phyloP scores from a whole-genome alignment of 768 basidiomycete genomes.

The Mycena galopus region DNA sequence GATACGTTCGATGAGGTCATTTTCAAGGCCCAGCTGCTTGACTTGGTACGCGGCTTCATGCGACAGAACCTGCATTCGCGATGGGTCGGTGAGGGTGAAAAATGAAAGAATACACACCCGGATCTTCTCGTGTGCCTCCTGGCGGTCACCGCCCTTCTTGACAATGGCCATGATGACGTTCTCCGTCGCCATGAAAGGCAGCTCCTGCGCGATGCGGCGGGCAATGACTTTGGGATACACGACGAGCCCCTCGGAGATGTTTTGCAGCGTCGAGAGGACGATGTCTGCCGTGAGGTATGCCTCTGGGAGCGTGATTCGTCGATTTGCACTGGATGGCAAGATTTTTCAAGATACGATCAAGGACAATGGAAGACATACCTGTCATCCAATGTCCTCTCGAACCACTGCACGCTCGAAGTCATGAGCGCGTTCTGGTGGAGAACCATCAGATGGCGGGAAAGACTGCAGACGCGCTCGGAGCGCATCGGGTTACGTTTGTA shows the following conservation, averaged over 20 bases:
- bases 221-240: constrained; percentile 98
- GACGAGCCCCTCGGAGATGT: constrained; percentile 98
- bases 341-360: not conserved
- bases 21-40: constrained; percentile 93
- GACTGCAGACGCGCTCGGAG: constrained; percentile 95
- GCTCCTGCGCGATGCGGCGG: constrained; percentile 91
- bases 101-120: constrained; percentile 56
- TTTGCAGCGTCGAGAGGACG: constrained; percentile 94
- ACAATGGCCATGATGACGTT: constrained; percentile 99
- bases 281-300: constrained; percentile 98
- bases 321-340: constrained; percentile 80
- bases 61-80: constrained; percentile 76
- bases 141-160: constrained; percentile 93
- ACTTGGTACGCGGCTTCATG: constrained; percentile 96
- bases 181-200: constrained; percentile 99
- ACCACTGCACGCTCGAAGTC: constrained; percentile 97
- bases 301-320: constrained; percentile 95
- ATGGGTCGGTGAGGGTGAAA: constrained; percentile 17
- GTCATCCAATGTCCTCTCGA: constrained; percentile 97
- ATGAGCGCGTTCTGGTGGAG: constrained; percentile 96
- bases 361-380: constrained; percentile 61
- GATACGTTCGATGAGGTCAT: constrained; percentile 94
- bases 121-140: constrained; percentile 97
- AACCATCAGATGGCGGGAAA: constrained; percentile 95
- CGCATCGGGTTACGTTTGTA: constrained; percentile 99